Evolutionary conservation across 306 rosid species (phyloP), one percentile per base, ranked within the genome.

Genomic region (Potentilla sterilis): DNA sequence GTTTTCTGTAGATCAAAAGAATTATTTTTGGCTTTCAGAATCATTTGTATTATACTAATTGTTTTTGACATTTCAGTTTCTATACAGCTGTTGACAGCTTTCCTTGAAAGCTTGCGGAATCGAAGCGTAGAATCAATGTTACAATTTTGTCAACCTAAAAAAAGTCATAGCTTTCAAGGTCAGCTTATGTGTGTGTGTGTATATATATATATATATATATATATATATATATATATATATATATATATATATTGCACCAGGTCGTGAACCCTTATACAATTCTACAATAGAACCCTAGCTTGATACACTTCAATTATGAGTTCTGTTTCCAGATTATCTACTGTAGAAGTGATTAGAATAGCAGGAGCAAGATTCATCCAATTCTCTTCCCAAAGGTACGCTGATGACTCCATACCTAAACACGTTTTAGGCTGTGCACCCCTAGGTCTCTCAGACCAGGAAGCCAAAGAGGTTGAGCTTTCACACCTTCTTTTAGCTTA

Each of bases 311-410:
- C 15, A 38, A 38, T 28, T 48, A 72, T 72, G 75, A 38, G 65
- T 54, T 72, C 38, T 72, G 51, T 51, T 9, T 16, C 38, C n/a
- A 42, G 75, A 51, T 72, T 82, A 15, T 86, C 96, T 44, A 82
- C 89, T 2, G 87, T 84, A 64, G 90, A 89, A 61, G 69, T 86
- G 19, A 75, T 89, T 81, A 89, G 69, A 70, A 62, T 85, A 19
- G 89, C 91, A 3, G 88, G 89, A 49, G 75, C 81, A 61, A 85
- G 83, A 75, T 89, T 92, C 85, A 81, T 88, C 10, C 86, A 79
- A 54, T 86, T 85, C 52, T 77, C 72, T 52, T 79, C 83, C 19
- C 77, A 72, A 18, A 67, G 15, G 44, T 66, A 67, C 1, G 48
- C 66, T 10, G 74, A 67, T 74, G 34, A 54, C 35, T 66, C 69